Percentiles rank a stretch among this genome's conserved stretches.
Conservation (phyloP, 208 protist genomes). For the Leishmania gerbilli region DNA sequence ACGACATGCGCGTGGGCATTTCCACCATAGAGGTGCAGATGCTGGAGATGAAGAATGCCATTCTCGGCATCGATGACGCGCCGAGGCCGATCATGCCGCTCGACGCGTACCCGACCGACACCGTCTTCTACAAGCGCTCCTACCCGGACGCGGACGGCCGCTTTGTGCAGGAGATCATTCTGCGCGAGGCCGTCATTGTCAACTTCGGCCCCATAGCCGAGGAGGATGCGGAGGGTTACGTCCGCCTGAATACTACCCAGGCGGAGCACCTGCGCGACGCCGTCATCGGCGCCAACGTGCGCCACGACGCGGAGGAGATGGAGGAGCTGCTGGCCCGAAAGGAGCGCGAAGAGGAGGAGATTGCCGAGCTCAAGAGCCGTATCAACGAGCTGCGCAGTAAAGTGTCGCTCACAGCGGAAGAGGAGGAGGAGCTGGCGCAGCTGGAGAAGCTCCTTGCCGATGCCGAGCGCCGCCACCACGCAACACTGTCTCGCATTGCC, state of each 20-base stretch:
- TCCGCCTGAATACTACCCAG: slow-evolving; percentile 52
- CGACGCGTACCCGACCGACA: slow-evolving; percentile 45
- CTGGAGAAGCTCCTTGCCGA: slow-evolving; percentile 54
- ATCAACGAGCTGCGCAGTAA: slow-evolving; percentile 57
- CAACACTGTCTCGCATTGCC: slow-evolving; percentile 58
- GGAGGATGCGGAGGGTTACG: slow-evolving; percentile 56
- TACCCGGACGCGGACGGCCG: slow-evolving; percentile 47
- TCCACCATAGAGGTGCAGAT: slow-evolving; percentile 60
- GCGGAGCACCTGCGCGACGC: slow-evolving; percentile 35
- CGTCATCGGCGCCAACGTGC: slow-evolving; percentile 38
- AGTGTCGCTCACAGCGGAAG: slow-evolving; percentile 51
- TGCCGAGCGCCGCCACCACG: slow-evolving; percentile 53
- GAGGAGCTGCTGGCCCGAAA: slow-evolving; percentile 48
- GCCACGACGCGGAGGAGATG: slow-evolving; percentile 71
- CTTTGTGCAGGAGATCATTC: slow-evolving; percentile 67
- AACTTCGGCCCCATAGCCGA: slow-evolving; percentile 56
- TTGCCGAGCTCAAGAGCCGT: slow-evolving; percentile 51
- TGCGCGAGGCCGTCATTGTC: slow-evolving; percentile 54
- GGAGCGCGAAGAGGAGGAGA: slow-evolving; percentile 64
- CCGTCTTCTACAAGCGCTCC: slow-evolving; percentile 58
- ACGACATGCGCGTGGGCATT: slow-evolving; percentile 71
- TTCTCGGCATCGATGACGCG: slow-evolving; percentile 39
- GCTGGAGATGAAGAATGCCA: slow-evolving; percentile 53
- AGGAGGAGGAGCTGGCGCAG: slow-evolving; percentile 78
- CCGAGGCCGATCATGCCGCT: slow-evolving; percentile 48